Evolutionary conservation across 139 green algal species (phyloP).

Genomic region (Coelastrella sp.): DNA sequence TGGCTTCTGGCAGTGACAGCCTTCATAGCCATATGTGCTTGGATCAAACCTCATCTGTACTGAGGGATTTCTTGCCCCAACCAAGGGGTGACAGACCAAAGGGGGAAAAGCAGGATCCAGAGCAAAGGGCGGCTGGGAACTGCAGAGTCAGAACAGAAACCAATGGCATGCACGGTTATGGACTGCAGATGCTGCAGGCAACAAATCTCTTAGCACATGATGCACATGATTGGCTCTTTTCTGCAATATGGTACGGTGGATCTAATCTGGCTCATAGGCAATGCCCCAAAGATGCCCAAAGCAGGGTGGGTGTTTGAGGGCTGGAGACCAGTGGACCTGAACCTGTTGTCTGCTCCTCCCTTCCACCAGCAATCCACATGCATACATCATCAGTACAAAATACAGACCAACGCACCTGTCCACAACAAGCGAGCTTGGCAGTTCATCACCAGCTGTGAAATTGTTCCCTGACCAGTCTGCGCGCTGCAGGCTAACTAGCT

Average conservation of each 20-base stretch:
- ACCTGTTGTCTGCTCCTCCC: too few species aligned
- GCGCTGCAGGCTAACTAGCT: neutral
- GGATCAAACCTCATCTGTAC: slow-evolving; percentile 1
- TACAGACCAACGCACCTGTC: slow-evolving; percentile 8
- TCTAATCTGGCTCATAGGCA: too few species aligned
- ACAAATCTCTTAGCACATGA: too few species aligned
- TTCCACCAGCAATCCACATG: too few species aligned
- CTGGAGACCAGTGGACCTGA: too few species aligned
- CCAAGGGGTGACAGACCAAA: slow-evolving; percentile 13
- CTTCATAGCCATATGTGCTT: slow-evolving; percentile 14
- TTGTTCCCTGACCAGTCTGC: slow-evolving; percentile 20
- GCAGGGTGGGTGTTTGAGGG: too few species aligned
- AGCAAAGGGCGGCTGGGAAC: neutral
- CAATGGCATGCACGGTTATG: too few species aligned
- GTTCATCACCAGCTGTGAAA: neutral
- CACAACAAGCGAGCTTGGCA: neutral
- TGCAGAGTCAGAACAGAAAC: neutral
- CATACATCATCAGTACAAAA: too few species aligned
- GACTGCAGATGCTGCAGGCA: neutral
- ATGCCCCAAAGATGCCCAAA: too few species aligned
- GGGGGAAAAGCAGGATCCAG: neutral
- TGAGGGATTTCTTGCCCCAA: neutral
- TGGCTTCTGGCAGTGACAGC: slow-evolving; percentile 8
- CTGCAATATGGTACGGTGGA: too few species aligned
- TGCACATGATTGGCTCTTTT: too few species aligned